A percentile compares a stretch with the other conserved stretches of the same genome.
These are phyloP conservation scores for Arabidopsis suecica DNA, from an alignment of 345 rosid species.

Conservation along the genomic window DNA sequence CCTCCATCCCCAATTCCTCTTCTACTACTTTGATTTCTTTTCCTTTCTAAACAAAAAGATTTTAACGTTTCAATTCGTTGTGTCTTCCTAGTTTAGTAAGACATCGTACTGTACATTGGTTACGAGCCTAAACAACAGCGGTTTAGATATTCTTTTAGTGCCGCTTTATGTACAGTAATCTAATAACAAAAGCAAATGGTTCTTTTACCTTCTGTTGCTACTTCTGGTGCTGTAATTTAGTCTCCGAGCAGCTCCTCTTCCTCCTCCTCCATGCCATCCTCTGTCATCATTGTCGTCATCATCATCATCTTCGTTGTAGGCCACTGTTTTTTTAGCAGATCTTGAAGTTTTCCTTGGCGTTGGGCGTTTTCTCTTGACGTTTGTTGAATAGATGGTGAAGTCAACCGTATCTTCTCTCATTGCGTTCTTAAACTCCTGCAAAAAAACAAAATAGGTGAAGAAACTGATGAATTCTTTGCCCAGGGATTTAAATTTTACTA, in stretches of 20 bases:
- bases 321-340: conserved; percentile 41
- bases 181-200: conserved; percentile 1
- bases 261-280: conserved; percentile 60
- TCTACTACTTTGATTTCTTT: conserved; percentile 4
- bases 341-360: conserved; percentile 46
- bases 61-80: conserved; percentile 16
- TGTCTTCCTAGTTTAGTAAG: conserved; percentile 34
- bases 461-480: neutral
- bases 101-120: conserved; percentile 41
- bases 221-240: conserved; percentile 54
- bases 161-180: conserved; percentile 42
- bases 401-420: conserved; percentile 87
- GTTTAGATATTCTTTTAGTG: neutral
- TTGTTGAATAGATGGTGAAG: conserved; percentile 79
- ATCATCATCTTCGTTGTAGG: conserved; percentile 50
- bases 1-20: conserved; percentile 1
- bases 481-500: neutral
- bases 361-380: conserved; percentile 78
- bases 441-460: neutral
- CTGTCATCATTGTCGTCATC: conserved; percentile 59
- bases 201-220: conserved; percentile 52
- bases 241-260: conserved; percentile 55
- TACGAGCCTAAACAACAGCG: conserved; percentile 33
- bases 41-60: conserved; percentile 8
- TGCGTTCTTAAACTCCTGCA: conserved; percentile 87